A percentile compares a stretch with the other conserved stretches of the same genome.
Evolutionary conservation across 805 yeast species (phyloP).

Genomic region (Kluyveromyces starmeri): DNA sequence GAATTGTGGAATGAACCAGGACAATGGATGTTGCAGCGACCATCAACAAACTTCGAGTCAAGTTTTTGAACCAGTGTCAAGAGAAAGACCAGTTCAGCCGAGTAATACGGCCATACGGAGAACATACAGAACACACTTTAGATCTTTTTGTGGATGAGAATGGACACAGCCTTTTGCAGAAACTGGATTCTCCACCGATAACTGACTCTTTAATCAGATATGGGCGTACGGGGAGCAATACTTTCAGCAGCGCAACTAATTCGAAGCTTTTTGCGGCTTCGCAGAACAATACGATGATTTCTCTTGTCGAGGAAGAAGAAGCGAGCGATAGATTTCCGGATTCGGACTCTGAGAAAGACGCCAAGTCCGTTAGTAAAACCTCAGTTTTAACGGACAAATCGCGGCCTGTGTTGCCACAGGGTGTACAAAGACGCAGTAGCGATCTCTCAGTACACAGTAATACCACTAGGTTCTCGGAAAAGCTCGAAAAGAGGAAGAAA

Average conservation of each 20-base stretch:
- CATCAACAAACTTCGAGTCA: slow-evolving; percentile 24
- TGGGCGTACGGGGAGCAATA: background rate
- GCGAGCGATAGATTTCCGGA: no score
- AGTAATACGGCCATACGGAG: slow-evolving; percentile 21
- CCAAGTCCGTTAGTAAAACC: no score
- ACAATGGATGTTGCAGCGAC: slow-evolving; percentile 24
- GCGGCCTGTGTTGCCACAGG: no score
- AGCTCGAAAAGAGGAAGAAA: background rate
- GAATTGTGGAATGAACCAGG: no score
- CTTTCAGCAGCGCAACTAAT: background rate
- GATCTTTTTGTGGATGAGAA: slow-evolving; percentile 14
- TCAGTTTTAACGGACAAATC: no score
- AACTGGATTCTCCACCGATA: slow-evolving; percentile 26
- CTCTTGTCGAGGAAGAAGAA: slow-evolving; percentile 1
- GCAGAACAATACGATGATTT: background rate
- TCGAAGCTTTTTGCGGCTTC: background rate
- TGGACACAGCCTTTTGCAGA: slow-evolving; percentile 15
- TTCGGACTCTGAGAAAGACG: background rate
- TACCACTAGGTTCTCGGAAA: slow-evolving; percentile 1
- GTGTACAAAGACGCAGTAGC: slow-evolving; percentile 1
- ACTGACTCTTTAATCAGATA: slow-evolving; percentile 10
- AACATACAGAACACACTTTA: slow-evolving; percentile 8
- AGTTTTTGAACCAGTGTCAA: slow-evolving; percentile 20
- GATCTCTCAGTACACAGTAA: slow-evolving; percentile 1
- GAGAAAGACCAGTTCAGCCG: slow-evolving; percentile 26